Percentiles rank a stretch among this genome's conserved stretches.
Evolutionary conservation across 148 eudicot species (phyloP).

Genomic region (Rhododendron simsii): DNA sequence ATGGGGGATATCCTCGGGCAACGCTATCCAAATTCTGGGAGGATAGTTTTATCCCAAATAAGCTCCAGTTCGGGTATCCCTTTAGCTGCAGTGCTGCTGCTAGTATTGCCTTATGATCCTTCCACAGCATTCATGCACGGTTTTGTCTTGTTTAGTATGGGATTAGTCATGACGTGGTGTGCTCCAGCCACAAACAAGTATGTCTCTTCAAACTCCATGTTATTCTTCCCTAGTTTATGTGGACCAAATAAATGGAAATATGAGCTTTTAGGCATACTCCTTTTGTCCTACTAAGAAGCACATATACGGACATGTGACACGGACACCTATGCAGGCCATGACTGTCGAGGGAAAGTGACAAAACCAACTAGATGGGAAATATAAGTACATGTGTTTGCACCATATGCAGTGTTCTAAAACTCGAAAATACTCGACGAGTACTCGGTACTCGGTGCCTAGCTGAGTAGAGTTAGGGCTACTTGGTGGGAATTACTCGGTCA

Average conservation of each 20-base stretch:
- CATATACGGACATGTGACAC: too few relatives aligned
- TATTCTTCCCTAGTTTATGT: neutral
- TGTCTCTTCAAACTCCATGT: slow-evolving; percentile 7
- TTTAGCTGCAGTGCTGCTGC: slow-evolving; percentile 62
- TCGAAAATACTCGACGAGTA: too few relatives aligned
- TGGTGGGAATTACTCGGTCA: too few relatives aligned
- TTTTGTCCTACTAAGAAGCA: neutral
- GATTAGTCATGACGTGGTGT: slow-evolving; percentile 68
- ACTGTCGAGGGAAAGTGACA: neutral
- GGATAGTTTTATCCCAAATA: slow-evolving; percentile 79
- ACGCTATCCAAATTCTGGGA: slow-evolving; percentile 63
- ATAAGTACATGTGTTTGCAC: neutral
- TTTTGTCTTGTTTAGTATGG: slow-evolving; percentile 61
- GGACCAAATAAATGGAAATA: neutral
- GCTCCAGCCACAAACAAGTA: slow-evolving; percentile 91
- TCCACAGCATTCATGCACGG: slow-evolving; percentile 52
- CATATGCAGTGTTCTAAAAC: too few relatives aligned
- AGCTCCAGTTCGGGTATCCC: slow-evolving; percentile 82
- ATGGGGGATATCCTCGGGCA: slow-evolving; percentile 71
- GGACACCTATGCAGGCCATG: neutral
- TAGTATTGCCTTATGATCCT: slow-evolving; percentile 64
- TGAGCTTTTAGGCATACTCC: neutral
- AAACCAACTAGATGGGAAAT: neutral
- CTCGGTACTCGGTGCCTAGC: too few relatives aligned
- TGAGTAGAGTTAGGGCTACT: too few relatives aligned